phyloP scores from a whole-genome alignment of 106 monocot genomes.

The Phalaenopsis equestris region DNA sequence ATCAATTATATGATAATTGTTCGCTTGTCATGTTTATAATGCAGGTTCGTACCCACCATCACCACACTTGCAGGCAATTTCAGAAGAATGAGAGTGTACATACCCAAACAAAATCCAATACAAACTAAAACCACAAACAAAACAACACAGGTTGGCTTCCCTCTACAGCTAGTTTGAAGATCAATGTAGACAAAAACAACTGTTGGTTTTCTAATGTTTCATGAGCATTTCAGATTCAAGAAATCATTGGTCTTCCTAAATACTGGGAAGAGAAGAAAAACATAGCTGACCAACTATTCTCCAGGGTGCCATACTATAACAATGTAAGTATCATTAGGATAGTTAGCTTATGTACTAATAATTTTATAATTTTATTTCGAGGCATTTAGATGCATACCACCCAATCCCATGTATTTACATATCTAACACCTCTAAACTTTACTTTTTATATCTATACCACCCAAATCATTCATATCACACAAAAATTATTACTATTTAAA shows the following conservation, averaged over 20 bases:
- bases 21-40: background rate
- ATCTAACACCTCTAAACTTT: no score
- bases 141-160: slow-evolving; percentile 42
- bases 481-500: no score
- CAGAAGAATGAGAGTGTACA: slow-evolving; percentile 78
- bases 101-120: slow-evolving; percentile 77
- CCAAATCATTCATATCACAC: no score
- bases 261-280: slow-evolving; percentile 66
- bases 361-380: background rate
- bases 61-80: slow-evolving; percentile 66
- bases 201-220: background rate
- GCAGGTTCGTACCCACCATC: slow-evolving; percentile 77
- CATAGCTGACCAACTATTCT: slow-evolving; percentile 44
- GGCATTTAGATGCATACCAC: no score
- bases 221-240: slow-evolving; percentile 56
- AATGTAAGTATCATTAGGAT: slow-evolving; percentile 22
- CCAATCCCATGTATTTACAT: no score
- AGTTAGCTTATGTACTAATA: background rate
- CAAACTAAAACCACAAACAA: slow-evolving; percentile 55
- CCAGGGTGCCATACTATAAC: slow-evolving; percentile 75
- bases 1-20: no score
- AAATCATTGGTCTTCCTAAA: slow-evolving; percentile 55
- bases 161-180: background rate
- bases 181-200: background rate
- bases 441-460: no score